Conservation (phyloP, 495 filamentous ascomycete species). For the Podospora pseudocomata region DNA sequence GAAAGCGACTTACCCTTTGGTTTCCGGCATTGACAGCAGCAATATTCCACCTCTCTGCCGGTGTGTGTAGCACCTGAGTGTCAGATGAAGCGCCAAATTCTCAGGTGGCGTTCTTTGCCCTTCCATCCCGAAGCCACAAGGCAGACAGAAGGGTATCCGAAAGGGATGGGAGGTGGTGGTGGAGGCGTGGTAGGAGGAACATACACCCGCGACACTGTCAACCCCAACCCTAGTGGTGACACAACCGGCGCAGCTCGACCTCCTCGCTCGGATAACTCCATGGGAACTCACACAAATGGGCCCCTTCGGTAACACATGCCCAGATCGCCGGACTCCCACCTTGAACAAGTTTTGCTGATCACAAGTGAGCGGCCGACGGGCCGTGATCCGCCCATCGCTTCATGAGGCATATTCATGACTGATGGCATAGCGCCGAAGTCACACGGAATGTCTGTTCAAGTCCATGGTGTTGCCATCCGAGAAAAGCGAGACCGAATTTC, state of each 20-base stretch:
- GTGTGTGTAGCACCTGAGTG: background rate
- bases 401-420: background rate
- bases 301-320: background rate
- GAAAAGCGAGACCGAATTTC: background rate
- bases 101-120: background rate
- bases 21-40: background rate
- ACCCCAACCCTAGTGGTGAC: background rate
- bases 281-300: background rate
- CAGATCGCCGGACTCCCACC: background rate
- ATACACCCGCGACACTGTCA: background rate
- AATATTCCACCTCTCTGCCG: background rate
- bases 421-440: background rate
- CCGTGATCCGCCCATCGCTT: background rate
- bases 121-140: constrained; percentile 2
- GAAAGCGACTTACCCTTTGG: background rate
- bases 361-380: background rate
- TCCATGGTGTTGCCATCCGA: background rate
- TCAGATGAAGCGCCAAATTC: background rate
- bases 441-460: background rate
- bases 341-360: background rate
- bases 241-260: background rate
- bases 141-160: background rate
- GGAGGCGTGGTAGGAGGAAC: background rate
- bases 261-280: background rate
- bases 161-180: background rate